phyloP scores from a whole-genome alignment of 2,329 filamentous ascomycete genomes.

The Fusarium veterinarium region DNA sequence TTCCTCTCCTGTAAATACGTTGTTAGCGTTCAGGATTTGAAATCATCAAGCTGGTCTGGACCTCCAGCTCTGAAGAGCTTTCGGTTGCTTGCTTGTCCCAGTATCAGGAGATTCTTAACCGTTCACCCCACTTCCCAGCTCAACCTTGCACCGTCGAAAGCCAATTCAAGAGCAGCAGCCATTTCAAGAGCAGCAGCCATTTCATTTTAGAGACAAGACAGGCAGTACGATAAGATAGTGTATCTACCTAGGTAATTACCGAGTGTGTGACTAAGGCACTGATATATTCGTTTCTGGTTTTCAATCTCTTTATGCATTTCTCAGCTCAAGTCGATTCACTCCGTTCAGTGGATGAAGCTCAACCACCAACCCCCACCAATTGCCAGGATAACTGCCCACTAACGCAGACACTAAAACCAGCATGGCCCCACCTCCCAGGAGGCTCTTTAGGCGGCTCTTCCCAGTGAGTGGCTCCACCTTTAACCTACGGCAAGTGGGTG shows the following conservation, averaged over 20 bases:
- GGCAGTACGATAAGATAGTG: neutral
- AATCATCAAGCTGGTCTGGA: no score
- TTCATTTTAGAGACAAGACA: neutral
- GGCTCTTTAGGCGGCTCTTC: constrained; percentile 5
- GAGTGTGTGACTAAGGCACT: neutral
- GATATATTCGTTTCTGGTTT: neutral
- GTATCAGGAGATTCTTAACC: neutral
- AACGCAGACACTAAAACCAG: neutral
- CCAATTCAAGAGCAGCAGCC: neutral
- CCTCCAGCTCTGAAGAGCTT: neutral
- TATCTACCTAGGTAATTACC: neutral
- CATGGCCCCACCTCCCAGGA: constrained; percentile 6
- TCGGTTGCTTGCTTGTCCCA: neutral
- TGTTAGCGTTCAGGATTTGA: no score
- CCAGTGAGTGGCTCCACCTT: neutral
- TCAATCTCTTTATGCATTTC: neutral
- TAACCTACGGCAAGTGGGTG: constrained; percentile 26
- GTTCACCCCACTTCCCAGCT: constrained; percentile 8
- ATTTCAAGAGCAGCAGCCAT: neutral
- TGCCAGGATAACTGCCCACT: neutral
- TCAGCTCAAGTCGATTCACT: neutral
- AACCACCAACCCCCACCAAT: neutral
- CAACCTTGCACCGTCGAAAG: neutral
- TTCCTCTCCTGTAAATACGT: neutral
- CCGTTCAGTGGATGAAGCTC: neutral